phyloP scores from a whole-genome alignment of 108 stramenopile genomes.

The Skeletonema marinoi region DNA sequence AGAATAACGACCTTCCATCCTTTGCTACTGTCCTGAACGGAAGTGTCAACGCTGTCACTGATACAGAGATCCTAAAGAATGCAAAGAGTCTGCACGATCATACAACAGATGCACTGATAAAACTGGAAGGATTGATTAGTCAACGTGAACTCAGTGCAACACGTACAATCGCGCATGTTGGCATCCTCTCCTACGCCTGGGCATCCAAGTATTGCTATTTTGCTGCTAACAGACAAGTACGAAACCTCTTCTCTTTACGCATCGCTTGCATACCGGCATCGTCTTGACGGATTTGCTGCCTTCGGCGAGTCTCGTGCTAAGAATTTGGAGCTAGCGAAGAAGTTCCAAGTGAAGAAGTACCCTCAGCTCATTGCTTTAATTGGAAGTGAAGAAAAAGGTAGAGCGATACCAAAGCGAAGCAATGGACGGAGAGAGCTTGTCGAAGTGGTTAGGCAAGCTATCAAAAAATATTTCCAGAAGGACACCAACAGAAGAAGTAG shows the following conservation, averaged over 20 bases:
- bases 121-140: constrained; percentile 49
- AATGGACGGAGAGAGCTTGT: constrained; percentile 25
- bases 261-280: constrained; percentile 71
- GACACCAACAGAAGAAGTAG: background rate
- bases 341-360: constrained; percentile 71
- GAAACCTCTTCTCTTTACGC: constrained; percentile 76
- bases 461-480: constrained; percentile 21
- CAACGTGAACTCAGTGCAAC: constrained; percentile 66
- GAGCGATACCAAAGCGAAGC: constrained; percentile 21
- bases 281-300: constrained; percentile 50
- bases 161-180: constrained; percentile 57
- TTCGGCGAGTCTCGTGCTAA: constrained; percentile 82
- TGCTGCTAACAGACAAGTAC: constrained; percentile 81
- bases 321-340: constrained; percentile 65
- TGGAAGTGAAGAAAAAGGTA: constrained; percentile 12
- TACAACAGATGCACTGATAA: constrained; percentile 54
- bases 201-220: constrained; percentile 41
- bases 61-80: constrained; percentile 13
- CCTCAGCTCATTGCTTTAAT: constrained; percentile 63
- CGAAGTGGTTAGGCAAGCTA: constrained; percentile 25
- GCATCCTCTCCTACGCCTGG: constrained; percentile 16
- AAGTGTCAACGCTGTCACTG: constrained; percentile 31
- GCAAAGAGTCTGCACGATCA: constrained; percentile 69
- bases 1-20: constrained; percentile 47
- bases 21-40: constrained; percentile 75